These are phyloP conservation scores for Epichloe uncinata DNA, from an alignment of 2,329 filamentous ascomycete species.

Conservation along the genomic window DNA sequence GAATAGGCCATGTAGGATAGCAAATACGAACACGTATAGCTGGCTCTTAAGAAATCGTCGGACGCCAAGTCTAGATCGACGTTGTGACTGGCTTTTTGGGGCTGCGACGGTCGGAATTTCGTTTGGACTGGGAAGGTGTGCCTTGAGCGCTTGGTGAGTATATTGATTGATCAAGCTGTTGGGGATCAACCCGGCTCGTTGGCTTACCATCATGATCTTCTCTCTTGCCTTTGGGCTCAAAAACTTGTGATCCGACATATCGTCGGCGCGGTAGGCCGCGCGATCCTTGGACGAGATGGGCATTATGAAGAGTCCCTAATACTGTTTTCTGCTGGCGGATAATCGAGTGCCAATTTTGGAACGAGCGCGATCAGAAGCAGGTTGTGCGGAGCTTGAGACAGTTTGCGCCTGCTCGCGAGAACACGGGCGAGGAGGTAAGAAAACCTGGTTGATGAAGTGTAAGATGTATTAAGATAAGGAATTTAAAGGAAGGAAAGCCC, in stretches of 20 bases:
- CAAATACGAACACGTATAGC: conserved; percentile 54
- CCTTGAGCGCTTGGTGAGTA: conserved; percentile 17
- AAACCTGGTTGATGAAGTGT: neutral
- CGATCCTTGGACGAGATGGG: conserved; percentile 23
- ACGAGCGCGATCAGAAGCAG: neutral
- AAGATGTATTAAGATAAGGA: neutral
- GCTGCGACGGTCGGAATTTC: conserved; percentile 17
- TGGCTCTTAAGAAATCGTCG: conserved; percentile 48
- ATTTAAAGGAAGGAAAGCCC: neutral
- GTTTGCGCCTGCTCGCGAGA: neutral
- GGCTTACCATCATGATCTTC: conserved; percentile 22
- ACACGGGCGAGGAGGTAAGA: neutral
- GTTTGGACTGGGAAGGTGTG: conserved; percentile 22
- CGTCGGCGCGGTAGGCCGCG: conserved; percentile 27
- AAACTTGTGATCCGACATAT: conserved; percentile 19
- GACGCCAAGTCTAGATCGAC: conserved; percentile 37
- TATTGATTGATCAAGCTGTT: neutral
- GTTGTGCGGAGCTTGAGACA: neutral
- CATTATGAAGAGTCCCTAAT: conserved; percentile 13
- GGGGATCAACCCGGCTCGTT: neutral
- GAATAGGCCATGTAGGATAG: conserved; percentile 66
- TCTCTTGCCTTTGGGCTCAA: conserved; percentile 23
- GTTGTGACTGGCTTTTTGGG: conserved; percentile 14
- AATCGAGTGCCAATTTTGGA: neutral
- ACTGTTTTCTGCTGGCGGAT: no score